A percentile compares a stretch with the other conserved stretches of the same genome.
Evolutionary conservation across 2,329 filamentous ascomycete species (phyloP).

Genomic region (Rhynchosporium agropyri): DNA sequence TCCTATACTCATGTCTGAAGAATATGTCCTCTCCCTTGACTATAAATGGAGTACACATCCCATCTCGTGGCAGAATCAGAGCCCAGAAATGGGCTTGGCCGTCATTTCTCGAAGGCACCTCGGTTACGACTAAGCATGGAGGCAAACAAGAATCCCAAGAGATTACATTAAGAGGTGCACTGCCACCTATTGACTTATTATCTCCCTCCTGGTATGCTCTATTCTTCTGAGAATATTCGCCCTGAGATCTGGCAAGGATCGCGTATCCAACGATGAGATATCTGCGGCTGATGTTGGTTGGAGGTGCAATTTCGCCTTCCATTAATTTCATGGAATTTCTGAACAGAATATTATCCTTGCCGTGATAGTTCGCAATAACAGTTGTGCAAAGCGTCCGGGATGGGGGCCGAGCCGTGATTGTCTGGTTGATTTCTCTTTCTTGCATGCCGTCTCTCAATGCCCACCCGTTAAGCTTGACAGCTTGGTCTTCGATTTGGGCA

Average conservation of each 20-base stretch:
- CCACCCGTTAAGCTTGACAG: constrained; percentile 6
- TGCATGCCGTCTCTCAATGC: background rate
- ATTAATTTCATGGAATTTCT: background rate
- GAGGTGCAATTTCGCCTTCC: background rate
- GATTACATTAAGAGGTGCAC: background rate
- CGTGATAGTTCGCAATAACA: background rate
- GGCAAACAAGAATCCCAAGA: background rate
- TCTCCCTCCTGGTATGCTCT: background rate
- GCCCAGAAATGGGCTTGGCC: background rate
- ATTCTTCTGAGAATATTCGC: background rate
- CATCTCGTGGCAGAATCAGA: background rate
- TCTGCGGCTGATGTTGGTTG: background rate
- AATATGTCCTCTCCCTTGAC: background rate
- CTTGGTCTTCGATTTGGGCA: background rate
- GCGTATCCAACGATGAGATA: constrained; percentile 8
- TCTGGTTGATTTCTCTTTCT: background rate
- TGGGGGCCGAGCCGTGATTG: background rate
- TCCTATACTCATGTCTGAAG: background rate
- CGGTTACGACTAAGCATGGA: background rate
- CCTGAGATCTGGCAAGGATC: background rate
- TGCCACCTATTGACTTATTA: background rate
- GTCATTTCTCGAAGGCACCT: background rate
- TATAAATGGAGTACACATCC: background rate
- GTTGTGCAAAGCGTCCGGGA: background rate
- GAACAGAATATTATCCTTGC: background rate